These are phyloP conservation scores for Trifolium pratense DNA, from an alignment of 306 rosid genomes.

Conservation along the genomic window DNA sequence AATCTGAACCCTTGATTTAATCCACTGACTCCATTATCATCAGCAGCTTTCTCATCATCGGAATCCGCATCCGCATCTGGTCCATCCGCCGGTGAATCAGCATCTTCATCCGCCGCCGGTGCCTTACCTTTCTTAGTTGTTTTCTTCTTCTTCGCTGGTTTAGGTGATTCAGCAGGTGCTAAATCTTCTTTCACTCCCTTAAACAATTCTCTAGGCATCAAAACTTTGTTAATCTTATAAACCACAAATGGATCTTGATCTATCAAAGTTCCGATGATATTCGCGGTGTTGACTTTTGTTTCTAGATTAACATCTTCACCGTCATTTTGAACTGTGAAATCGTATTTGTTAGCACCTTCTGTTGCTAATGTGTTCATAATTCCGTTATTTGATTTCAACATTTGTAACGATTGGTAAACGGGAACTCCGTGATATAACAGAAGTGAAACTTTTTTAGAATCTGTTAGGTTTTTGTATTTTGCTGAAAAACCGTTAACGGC, in stretches of 20 bases:
- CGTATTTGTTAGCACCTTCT: slow-evolving; percentile 74
- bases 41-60: slow-evolving; percentile 62
- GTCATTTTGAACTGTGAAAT: slow-evolving; percentile 74
- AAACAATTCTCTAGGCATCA: slow-evolving; percentile 78
- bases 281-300: slow-evolving; percentile 68
- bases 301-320: slow-evolving; percentile 79
- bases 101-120: neutral
- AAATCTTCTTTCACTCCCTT: slow-evolving; percentile 39
- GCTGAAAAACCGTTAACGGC: slow-evolving; percentile 62
- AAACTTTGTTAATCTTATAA: slow-evolving; percentile 68
- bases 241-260: slow-evolving; percentile 83
- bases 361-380: slow-evolving; percentile 86
- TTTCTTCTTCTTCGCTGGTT: slow-evolving; percentile 27
- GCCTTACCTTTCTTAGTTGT: neutral
- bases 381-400: slow-evolving; percentile 79
- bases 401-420: slow-evolving; percentile 72
- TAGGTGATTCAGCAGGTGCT: slow-evolving; percentile 45
- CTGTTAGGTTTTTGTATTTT: slow-evolving; percentile 75
- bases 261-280: slow-evolving; percentile 64
- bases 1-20: slow-evolving; percentile 50
- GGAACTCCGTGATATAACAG: slow-evolving; percentile 79
- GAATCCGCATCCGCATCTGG: slow-evolving; percentile 44
- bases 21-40: slow-evolving; percentile 52
- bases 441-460: slow-evolving; percentile 59
- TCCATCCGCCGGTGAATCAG: slow-evolving; percentile 43